Base-by-base conservation (phyloP, 2,329 filamentous ascomycete genomes). In the Thermoascus crustaceus region DNA sequence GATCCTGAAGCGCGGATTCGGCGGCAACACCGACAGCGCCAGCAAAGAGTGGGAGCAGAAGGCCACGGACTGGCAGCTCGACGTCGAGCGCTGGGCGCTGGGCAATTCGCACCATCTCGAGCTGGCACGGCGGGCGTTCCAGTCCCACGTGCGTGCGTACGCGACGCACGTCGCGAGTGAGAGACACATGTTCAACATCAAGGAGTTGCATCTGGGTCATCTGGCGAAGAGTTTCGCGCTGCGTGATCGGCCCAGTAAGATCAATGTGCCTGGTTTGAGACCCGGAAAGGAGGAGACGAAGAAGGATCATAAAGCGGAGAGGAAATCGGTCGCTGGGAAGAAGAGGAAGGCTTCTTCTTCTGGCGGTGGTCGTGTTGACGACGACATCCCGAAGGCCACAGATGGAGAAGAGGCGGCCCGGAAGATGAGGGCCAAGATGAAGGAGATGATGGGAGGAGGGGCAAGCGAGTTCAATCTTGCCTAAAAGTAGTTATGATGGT, bases 81-180 rank as follows among this genome's bases (percentile, higher is more conserved):
- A 78, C 19, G 60, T 80, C 14, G 80, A 84, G 55, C 69, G 78
- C 13, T 82, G 78, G 76, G 68, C 74, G 1, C 58, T 80, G 6
- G 72, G 77, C 22, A 75, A 81, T 36, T 66, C 75, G 0, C 77
- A 77, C 37, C 75, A 83, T 24, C 75, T 94, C 4, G 86, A 94
- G 50, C 74, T 87, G 50, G 89, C 84, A 0, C 76, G 86, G 13
- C 78, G 85, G 47, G 91, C 82, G 0, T 98, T 85, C 66, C 86
- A 93, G 55, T 91, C 85, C 33, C 88, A 96, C 53, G 81, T 98
- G 36, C 75, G 91, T 36, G 91, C 91, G 1, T 98, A 98, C 58
- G 87, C 91, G 2, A 98, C 91, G 0, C 91, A 98, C 60, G 76
- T 89, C 18, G 80, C 84, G 19, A 80, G 81, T 27, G 91, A 98